Base-by-base conservation (phyloP, 345 rosid genomes). In the Ceriops zippeliana region DNA sequence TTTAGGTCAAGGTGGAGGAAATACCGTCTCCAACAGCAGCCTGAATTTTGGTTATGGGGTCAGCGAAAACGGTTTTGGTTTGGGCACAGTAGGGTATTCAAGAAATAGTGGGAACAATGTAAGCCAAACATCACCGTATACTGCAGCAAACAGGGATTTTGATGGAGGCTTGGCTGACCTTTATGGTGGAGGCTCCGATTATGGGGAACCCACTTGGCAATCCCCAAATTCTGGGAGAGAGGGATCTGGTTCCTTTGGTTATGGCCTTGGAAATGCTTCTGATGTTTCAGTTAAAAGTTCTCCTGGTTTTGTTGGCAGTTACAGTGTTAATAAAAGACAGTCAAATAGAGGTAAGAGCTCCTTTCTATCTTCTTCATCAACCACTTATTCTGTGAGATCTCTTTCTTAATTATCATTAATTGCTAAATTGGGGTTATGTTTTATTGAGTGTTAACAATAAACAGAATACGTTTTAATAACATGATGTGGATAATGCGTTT, bases 231-330 rank as follows among this genome's bases (percentile, higher is more conserved):
- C 86, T 56, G 87, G 81, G 68, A 76, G 73, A 70, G 90, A 85
- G 37, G 83, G 73, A 30, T 77, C 89, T 52, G 86, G 86, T 60
- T 68, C 84, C 38, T 85, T 88, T 65, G 83, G 82, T 35, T 85
- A 80, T 73, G 86, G 81, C 62, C 73, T 80, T 57, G 83, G 79
- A 28, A 75, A 70, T 75, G 83, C 79, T 73, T 65, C 87, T 20
- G 85, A 82, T 67, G 86, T 74, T 83, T 53, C 88, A 51, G 76
- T 80, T 22, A 85, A 82, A 85, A 78, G 70, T 70, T 79, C 91
- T 74, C 87, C 89, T 58, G 88, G 88, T 58, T 85, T 82, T 79
- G 88, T 86, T 76, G 88, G 88, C 75, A 88, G 84, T 66, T 85
- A 85, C 81, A 82, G 81, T 69, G 83, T 82, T 82, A 89, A 81